phyloP scores from a whole-genome alignment of 495 filamentous ascomycete species.

The Hypoxylon intermedium region DNA sequence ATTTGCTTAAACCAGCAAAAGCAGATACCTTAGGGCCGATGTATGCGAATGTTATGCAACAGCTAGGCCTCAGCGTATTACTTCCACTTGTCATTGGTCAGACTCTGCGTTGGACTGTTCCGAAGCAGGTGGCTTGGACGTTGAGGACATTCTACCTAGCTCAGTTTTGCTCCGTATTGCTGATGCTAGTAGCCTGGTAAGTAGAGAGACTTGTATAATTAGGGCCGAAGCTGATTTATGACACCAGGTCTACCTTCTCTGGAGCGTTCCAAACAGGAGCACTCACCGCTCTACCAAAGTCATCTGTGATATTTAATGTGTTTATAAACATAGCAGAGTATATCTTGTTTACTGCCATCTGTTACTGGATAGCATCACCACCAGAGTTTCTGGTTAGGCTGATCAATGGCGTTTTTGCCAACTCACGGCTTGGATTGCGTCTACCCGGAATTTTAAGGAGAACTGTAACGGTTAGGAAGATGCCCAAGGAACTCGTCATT shows the following conservation, averaged over 20 bases:
- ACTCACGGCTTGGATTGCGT: conserved; percentile 21
- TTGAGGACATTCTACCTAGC: conserved; percentile 54
- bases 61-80: conserved; percentile 58
- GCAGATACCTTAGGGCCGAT: conserved; percentile 53
- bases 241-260: conserved; percentile 58
- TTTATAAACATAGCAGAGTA: conserved; percentile 63
- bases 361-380: conserved; percentile 56
- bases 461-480: conserved; percentile 44
- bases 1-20: conserved; percentile 52
- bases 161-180: conserved; percentile 54
- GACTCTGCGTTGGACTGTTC: conserved; percentile 56
- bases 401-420: conserved; percentile 36
- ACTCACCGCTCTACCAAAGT: conserved; percentile 53
- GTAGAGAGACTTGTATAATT: conserved; percentile 28
- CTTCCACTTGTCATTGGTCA: conserved; percentile 60
- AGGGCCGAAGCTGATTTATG: conserved; percentile 9
- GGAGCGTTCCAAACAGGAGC: conserved; percentile 62
- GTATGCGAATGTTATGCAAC: conserved; percentile 61
- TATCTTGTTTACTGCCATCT: conserved; percentile 56
- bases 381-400: conserved; percentile 33
- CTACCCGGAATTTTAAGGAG: conserved; percentile 30
- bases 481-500: conserved; percentile 58
- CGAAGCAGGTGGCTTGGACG: conserved; percentile 48
- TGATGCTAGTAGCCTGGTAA: conserved; percentile 61
- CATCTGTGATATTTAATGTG: conserved; percentile 59